Conservation (phyloP, 768 basidiomycete genomes). For the Calocybe cyanea region DNA sequence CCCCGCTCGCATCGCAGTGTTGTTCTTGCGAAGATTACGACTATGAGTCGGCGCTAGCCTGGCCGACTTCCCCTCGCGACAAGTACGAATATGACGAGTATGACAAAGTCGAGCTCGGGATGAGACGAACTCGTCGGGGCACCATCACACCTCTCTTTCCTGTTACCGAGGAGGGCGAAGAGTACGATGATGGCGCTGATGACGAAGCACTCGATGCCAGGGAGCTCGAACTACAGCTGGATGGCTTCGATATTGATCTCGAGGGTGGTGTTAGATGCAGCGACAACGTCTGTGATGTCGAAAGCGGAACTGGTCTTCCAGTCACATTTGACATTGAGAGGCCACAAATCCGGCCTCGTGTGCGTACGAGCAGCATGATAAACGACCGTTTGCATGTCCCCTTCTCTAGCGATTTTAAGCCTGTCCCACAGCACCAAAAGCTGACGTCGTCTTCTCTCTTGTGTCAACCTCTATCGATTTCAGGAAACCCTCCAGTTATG, state of each 20-base stretch:
- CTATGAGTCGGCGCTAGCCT: conserved; percentile 5
- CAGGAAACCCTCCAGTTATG: conserved; percentile 3
- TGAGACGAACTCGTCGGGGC: conserved; percentile 12
- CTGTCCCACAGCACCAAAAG: conserved; percentile 5
- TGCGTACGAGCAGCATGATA: conserved; percentile 34
- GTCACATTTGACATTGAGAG: conserved; percentile 23
- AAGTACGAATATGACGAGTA: conserved; percentile 16
- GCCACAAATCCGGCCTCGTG: conserved; percentile 25
- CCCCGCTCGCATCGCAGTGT: conserved; percentile 40
- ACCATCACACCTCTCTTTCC: conserved; percentile 30
- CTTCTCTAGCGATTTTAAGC: conserved; percentile 1
- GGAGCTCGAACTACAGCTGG: conserved; percentile 30
- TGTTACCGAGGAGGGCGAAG: conserved; percentile 36
- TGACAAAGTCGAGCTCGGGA: conserved; percentile 10
- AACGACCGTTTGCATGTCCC: conserved; percentile 20
- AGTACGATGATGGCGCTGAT: conserved; percentile 19
- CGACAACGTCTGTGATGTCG: conserved; percentile 13
- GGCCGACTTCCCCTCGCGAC: neutral
- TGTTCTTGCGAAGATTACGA: conserved; percentile 38
- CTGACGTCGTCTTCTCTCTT: conserved; percentile 17
- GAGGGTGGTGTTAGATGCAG: conserved; percentile 21
- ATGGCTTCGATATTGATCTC: conserved; percentile 24
- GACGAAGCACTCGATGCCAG: conserved; percentile 19
- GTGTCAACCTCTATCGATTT: conserved; percentile 18
- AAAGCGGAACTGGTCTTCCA: conserved; percentile 4